Base-by-base conservation (phyloP, 805 yeast species). In the Yarrowia sp. region DNA sequence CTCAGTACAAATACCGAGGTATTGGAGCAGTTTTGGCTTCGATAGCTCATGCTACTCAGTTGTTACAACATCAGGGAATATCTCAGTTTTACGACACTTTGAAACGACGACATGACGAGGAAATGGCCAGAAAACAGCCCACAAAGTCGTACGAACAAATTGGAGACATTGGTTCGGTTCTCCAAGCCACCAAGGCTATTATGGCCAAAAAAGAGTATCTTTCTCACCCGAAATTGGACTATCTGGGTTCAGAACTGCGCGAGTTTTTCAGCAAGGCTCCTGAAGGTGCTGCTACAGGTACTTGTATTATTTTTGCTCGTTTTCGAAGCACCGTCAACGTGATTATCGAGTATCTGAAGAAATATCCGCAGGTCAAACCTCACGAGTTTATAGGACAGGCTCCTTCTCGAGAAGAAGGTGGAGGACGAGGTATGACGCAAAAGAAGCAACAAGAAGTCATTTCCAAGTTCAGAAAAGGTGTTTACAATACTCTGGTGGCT, bases 381-480 rank as follows among this genome's bases (percentile, higher is more conserved):
- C 96, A 90, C 73, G 84, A 93, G 24, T 95, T 95, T 72, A 90
- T 95, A 67, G 99, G 99, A 0, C 99, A 95, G 73, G 82, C 96
- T 0, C 83, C 82, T 10, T 63, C 69, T 0, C 59, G 65, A 0
- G 71, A 70, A 56, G 17, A 71, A 67, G 65, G 65, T 6, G 66
- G 51, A 72, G 72, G 83, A 19, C 84, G 82, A 48, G 98, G 98
- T 8, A 93, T 95, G 98, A 85, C 84, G 38, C 99, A 95, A 71
- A 89, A 89, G 70, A 81, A 83, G 48, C 99, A 95, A 71, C 91
- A 90, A 69, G 87, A 86, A 65, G 82, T 90, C 11, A 87, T 95
- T 30, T 81, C 82, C 32, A 80, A 86, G 65, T 95, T 95, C 76
- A 89, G 87, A 70, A 71, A 75, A 0, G 97, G 96, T 8, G 79